Conservation (phyloP, 768 basidiomycete species). For the Tricholomella constricta region DNA sequence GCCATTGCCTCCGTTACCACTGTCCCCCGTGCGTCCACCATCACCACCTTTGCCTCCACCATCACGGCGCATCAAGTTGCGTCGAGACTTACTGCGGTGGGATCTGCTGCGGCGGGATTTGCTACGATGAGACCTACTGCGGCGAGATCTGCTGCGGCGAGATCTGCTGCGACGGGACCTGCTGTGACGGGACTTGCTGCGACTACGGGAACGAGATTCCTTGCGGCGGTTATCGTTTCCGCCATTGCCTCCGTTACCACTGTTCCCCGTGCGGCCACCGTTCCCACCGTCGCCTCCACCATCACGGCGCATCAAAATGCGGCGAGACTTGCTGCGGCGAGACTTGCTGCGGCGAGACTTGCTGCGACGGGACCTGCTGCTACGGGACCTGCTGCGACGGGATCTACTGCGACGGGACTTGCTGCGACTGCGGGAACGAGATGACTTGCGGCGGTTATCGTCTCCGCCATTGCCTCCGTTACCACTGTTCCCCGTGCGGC, state of each 20-base stretch:
- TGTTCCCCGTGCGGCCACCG: neutral
- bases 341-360: neutral
- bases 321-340: too few relatives aligned
- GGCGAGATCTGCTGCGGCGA: neutral
- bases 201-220: neutral
- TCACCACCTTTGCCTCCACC: too few relatives aligned
- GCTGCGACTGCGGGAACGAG: too few relatives aligned
- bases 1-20: too few relatives aligned
- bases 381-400: neutral
- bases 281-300: slow-evolving; percentile 1
- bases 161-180: neutral
- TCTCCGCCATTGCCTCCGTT: neutral
- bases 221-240: neutral
- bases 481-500: neutral
- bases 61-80: too few relatives aligned
- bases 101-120: too few relatives aligned
- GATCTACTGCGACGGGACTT: too few relatives aligned
- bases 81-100: too few relatives aligned
- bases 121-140: too few relatives aligned
- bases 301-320: neutral
- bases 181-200: neutral
- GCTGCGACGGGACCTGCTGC: neutral
- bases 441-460: too few relatives aligned
- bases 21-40: too few relatives aligned
- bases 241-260: neutral